Evolutionary conservation across 164 flowering plant species (phyloP).

Genomic region (Echeveria elegans): DNA sequence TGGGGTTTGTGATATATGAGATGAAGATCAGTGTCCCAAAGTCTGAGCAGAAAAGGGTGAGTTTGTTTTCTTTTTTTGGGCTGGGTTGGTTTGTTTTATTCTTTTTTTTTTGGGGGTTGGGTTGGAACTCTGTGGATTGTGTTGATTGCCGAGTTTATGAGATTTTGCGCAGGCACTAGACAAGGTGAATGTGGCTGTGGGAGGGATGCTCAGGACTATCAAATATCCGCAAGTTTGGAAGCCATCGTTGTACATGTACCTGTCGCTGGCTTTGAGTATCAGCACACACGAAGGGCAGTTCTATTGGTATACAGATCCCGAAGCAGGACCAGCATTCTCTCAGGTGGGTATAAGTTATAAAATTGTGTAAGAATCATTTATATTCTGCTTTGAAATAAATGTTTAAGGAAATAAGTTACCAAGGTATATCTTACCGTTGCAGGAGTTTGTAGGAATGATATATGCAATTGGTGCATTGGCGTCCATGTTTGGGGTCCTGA

Average conservation of each 20-base stretch:
- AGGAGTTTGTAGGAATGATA: conserved; percentile 67
- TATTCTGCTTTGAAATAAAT: neutral
- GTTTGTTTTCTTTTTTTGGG: neutral
- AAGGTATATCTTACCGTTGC: conserved; percentile 9
- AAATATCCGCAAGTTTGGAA: conserved; percentile 62
- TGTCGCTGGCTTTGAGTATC: conserved; percentile 54
- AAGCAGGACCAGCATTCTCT: conserved; percentile 68
- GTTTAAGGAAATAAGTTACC: neutral
- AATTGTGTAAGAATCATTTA: neutral
- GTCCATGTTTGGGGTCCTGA: conserved; percentile 49
- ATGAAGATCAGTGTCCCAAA: conserved; percentile 8
- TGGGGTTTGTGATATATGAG: conserved; percentile 59
- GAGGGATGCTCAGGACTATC: conserved; percentile 42
- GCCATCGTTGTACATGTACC: conserved; percentile 62
- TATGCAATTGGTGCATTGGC: conserved; percentile 67
- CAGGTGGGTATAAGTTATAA: conserved; percentile 29
- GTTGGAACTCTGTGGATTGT: too few species aligned
- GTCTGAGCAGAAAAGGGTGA: conserved; percentile 31
- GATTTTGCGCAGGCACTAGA: conserved; percentile 22
- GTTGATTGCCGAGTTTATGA: neutral
- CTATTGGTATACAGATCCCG: conserved; percentile 73
- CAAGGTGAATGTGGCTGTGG: conserved; percentile 31
- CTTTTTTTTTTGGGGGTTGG: neutral
- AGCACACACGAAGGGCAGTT: conserved; percentile 73
- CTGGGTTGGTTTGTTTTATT: conserved; percentile 17